A percentile compares a stretch with the other conserved stretches of the same genome.
Evolutionary conservation across 1,139 yeast species (phyloP).

Genomic region (Hansenula sp.): DNA sequence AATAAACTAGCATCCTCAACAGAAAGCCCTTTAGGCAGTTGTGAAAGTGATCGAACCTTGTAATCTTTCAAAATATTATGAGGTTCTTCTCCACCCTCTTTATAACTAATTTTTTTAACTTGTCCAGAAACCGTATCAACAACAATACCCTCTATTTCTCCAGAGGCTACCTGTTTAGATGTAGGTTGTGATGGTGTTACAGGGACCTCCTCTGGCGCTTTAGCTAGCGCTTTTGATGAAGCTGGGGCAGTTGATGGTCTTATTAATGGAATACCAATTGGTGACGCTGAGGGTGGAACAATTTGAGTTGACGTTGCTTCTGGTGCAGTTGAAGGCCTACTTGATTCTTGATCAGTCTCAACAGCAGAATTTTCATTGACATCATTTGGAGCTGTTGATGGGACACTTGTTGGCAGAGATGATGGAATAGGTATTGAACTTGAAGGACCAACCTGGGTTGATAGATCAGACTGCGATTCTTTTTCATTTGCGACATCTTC

Average conservation of each 20-base stretch:
- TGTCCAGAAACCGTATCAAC: slow-evolving; percentile 18
- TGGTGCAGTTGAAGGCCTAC: neutral
- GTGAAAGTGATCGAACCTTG: slow-evolving; percentile 33
- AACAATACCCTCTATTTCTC: slow-evolving; percentile 24
- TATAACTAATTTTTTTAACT: slow-evolving; percentile 23
- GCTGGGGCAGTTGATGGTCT: neutral
- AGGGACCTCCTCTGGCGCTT: neutral
- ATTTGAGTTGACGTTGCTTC: neutral
- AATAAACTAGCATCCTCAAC: slow-evolving; percentile 42
- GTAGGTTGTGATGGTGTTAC: slow-evolving; percentile 3
- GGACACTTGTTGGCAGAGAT: neutral
- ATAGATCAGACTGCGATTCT: slow-evolving; percentile 10
- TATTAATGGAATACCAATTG: neutral
- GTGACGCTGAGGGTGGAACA: neutral
- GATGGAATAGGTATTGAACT: slow-evolving; percentile 1
- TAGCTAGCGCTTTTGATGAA: neutral
- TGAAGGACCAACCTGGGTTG: neutral
- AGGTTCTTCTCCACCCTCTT: slow-evolving; percentile 12
- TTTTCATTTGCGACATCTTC: neutral
- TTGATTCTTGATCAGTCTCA: neutral
- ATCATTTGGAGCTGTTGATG: slow-evolving; percentile 1
- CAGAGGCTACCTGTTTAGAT: slow-evolving; percentile 8
- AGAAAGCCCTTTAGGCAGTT: slow-evolving; percentile 42
- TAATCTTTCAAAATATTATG: slow-evolving; percentile 15
- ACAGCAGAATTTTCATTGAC: neutral